These are phyloP conservation scores for Mucor sp. DNA, from an alignment of 371 early-diverging fungal species.

Conservation along the genomic window DNA sequence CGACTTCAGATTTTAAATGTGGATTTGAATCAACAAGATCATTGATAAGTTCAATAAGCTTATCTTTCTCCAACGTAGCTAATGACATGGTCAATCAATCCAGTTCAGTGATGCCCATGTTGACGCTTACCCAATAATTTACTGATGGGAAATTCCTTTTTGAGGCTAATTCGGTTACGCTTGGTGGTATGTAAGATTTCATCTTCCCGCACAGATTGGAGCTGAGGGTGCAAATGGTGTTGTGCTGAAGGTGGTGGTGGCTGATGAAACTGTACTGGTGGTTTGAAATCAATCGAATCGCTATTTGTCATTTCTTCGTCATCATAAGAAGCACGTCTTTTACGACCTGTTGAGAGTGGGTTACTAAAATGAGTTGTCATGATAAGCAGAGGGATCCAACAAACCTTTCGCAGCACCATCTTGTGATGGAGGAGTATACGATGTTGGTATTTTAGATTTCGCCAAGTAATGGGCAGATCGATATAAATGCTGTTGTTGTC, in stretches of 20 bases:
- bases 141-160: conserved; percentile 29
- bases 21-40: conserved; percentile 77
- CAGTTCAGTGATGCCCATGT: background rate
- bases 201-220: conserved; percentile 8
- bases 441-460: conserved; percentile 30
- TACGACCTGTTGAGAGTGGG: conserved; percentile 16
- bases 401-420: conserved; percentile 15
- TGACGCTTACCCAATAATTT: conserved; percentile 27
- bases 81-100: background rate
- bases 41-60: conserved; percentile 70
- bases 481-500: conserved; percentile 40
- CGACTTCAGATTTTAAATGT: conserved; percentile 63
- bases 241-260: background rate
- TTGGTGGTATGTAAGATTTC: conserved; percentile 14
- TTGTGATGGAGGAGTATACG: conserved; percentile 27
- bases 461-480: conserved; percentile 30
- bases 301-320: conserved; percentile 27
- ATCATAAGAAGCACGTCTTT: conserved; percentile 27
- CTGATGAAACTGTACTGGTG: conserved; percentile 1
- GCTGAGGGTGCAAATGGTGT: background rate
- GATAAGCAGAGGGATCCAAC: background rate
- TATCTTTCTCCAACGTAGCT: conserved; percentile 68
- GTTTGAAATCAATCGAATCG: conserved; percentile 3
- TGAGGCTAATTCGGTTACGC: conserved; percentile 19
- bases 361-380: background rate